Conservation (phyloP, 257 asterid species). For the Solanum clarkiae region DNA sequence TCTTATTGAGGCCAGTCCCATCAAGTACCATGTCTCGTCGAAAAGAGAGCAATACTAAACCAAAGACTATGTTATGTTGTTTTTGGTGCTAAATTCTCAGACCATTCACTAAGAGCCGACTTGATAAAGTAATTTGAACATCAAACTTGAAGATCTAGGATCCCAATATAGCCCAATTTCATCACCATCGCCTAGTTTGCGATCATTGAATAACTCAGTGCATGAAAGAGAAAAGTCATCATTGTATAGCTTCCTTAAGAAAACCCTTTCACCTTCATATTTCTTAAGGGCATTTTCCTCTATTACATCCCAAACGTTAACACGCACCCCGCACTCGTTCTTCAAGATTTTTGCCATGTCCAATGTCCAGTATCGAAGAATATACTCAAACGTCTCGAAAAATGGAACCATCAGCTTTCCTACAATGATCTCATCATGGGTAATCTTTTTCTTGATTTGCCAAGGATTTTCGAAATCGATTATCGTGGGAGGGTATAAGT, state of each 20-base stretch:
- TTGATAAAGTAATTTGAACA: conserved; percentile 9
- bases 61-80: neutral
- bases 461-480: neutral
- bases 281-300: too few species aligned
- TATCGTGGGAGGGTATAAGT: neutral
- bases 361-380: too few species aligned
- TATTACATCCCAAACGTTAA: too few species aligned
- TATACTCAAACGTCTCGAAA: too few species aligned
- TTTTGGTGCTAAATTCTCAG: neutral
- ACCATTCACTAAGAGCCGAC: neutral
- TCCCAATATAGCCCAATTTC: conserved; percentile 41
- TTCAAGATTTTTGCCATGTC: too few species aligned
- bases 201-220: conserved; percentile 8
- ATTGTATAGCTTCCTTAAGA: conserved; percentile 12
- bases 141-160: neutral
- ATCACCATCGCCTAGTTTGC: conserved; percentile 18
- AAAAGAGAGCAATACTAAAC: too few species aligned
- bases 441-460: too few species aligned
- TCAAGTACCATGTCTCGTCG: too few species aligned
- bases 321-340: rapidly evolving
- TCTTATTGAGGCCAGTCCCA: too few species aligned
- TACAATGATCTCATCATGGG: too few species aligned
- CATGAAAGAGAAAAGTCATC: conserved; percentile 24
- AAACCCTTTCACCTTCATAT: neutral
- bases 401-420: too few species aligned